These are phyloP conservation scores for Rhododendron mucronatum DNA, from an alignment of 148 eudicot genomes.

Conservation along the genomic window DNA sequence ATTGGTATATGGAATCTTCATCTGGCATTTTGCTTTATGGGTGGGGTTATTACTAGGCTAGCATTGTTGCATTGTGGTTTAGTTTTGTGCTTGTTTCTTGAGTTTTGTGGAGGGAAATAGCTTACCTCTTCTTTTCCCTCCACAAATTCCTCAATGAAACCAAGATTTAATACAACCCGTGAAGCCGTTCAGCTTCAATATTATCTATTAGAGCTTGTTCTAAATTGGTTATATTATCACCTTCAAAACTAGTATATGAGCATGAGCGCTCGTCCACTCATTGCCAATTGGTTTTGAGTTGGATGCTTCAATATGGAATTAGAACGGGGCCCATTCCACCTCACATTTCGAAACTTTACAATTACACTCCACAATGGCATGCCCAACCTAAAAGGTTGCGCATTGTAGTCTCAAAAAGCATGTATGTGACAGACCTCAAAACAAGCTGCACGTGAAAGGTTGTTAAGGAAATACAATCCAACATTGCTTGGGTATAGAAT, in stretches of 20 bases:
- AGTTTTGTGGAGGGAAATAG: not conserved
- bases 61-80: not conserved
- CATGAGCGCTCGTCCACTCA: too few species aligned
- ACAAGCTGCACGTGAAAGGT: too few species aligned
- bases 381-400: too few species aligned
- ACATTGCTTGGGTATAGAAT: too few species aligned
- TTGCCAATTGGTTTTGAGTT: too few species aligned
- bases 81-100: not conserved
- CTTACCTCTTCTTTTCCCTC: not conserved
- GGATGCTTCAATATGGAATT: too few species aligned
- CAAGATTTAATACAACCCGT: not conserved
- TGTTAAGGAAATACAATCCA: too few species aligned
- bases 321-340: too few species aligned
- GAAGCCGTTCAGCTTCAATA: not conserved
- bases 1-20: not conserved
- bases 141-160: not conserved
- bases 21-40: not conserved
- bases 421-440: too few species aligned
- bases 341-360: too few species aligned
- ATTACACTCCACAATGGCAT: too few species aligned
- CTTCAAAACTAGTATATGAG: not conserved
- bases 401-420: too few species aligned
- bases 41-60: not conserved
- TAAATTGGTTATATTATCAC: not conserved
- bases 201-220: not conserved